Evolutionary conservation across 2,329 filamentous ascomycete species (phyloP).

Genomic region (Ploettnerulaceae sp.): DNA sequence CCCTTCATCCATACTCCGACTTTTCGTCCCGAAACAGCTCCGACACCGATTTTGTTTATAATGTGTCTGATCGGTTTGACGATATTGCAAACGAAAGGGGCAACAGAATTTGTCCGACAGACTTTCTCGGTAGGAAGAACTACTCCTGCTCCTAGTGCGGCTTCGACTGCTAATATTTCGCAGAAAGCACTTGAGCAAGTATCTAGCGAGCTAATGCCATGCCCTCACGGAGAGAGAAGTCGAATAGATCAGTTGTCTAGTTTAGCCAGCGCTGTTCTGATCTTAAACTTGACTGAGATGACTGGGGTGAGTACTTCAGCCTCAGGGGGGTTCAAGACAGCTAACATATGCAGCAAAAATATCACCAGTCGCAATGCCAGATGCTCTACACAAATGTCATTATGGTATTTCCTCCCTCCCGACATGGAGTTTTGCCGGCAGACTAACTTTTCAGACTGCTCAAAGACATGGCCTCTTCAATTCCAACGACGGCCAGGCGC

Average conservation of each 20-base stretch:
- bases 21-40: conserved; percentile 45
- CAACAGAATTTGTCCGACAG: conserved; percentile 40
- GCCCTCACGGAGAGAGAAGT: conserved; percentile 14
- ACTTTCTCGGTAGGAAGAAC: conserved; percentile 19
- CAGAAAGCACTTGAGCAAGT: conserved; percentile 25
- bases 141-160: no score
- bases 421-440: background rate
- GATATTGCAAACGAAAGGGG: conserved; percentile 47
- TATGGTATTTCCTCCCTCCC: conserved; percentile 34
- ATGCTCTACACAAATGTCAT: conserved; percentile 48
- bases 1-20: conserved; percentile 50
- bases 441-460: conserved; percentile 34
- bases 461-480: conserved; percentile 48
- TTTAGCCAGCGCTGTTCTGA: conserved; percentile 24
- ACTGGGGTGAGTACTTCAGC: conserved; percentile 17
- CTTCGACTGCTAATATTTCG: conserved; percentile 7
- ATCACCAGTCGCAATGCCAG: conserved; percentile 39
- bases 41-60: conserved; percentile 42
- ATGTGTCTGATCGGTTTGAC: conserved; percentile 51
- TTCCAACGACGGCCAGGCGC: conserved; percentile 40
- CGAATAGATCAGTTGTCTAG: conserved; percentile 22
- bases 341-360: conserved; percentile 14
- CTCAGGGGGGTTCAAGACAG: background rate
- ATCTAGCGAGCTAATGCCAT: conserved; percentile 20
- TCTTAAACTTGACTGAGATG: conserved; percentile 23